These are phyloP conservation scores for Phaeoacremonium minimum DNA, from an alignment of 2,329 filamentous ascomycete genomes.

Conservation along the genomic window DNA sequence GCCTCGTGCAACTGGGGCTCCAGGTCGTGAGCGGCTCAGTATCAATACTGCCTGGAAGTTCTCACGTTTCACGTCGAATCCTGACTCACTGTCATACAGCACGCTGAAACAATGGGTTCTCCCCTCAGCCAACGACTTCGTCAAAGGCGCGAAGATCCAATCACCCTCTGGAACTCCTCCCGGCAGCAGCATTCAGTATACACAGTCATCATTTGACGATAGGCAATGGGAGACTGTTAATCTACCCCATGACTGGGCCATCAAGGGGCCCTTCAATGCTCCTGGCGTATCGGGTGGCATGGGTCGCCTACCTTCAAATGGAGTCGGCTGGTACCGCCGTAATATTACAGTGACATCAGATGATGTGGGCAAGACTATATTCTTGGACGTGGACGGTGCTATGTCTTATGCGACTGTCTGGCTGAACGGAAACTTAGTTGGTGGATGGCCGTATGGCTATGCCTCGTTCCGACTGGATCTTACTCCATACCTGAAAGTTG, in stretches of 20 bases:
- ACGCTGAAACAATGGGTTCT: slow-evolving; percentile 8
- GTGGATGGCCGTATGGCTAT: slow-evolving; percentile 48
- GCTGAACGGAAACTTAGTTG: slow-evolving; percentile 44
- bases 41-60: slow-evolving; percentile 5
- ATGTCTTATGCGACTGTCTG: slow-evolving; percentile 49
- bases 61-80: slow-evolving; percentile 1
- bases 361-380: slow-evolving; percentile 32
- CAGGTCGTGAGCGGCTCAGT: slow-evolving; percentile 3
- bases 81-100: slow-evolving; percentile 2
- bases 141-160: neutral
- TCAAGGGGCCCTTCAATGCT: slow-evolving; percentile 36
- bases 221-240: slow-evolving; percentile 32
- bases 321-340: slow-evolving; percentile 49
- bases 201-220: slow-evolving; percentile 23
- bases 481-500: slow-evolving; percentile 32
- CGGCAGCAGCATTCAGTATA: slow-evolving; percentile 4
- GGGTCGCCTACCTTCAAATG: slow-evolving; percentile 42
- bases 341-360: slow-evolving; percentile 23
- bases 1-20: no score
- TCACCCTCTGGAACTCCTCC: slow-evolving; percentile 1
- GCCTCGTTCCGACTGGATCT: slow-evolving; percentile 47
- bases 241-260: slow-evolving; percentile 46
- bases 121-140: slow-evolving; percentile 5
- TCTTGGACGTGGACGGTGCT: slow-evolving; percentile 44
- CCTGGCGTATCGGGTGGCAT: slow-evolving; percentile 30